Base-by-base conservation (phyloP, 345 rosid genomes). In the Euphorbia pulcherrima region DNA sequence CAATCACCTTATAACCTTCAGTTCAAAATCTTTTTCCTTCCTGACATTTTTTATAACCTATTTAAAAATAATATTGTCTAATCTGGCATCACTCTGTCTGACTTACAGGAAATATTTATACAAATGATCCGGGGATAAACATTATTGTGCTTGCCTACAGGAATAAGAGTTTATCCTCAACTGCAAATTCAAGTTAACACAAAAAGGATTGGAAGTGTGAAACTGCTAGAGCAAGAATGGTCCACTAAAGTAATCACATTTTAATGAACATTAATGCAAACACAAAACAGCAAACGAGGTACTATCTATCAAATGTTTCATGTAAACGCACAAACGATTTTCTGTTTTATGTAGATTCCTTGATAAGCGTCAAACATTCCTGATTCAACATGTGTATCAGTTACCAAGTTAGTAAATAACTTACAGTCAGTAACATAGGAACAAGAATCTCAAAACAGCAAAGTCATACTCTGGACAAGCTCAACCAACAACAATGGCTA, bases 1-100 rank as follows among this genome's bases (percentile, higher is more conserved):
- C 40, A 60, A 39, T 39, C 44, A 33, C 41, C 10, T 40, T 33
- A 37, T 60, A 60, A 33, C 39, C 62, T 59, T 60, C 46, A 60
- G 16, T 35, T 17, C 57, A 60, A 14, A 37, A 60, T n/a, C 35
- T 18, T 40, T 23, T 33, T 35, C 64, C 37, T 18, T 37, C 9
- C 64, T 47, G 35, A 24, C 44, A 35, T 47, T 60, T n/a, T 40
- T 60, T 41, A 24, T 60, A 24, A 53, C 17, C 64, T 9, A n/a
- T 18, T 60, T 37, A 23, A 60, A 60, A 7, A 60, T 20, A 40
- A n/a, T 35, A 48, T 5, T 28, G 20, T 64, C 3, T 16, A 10
- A 48, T 26, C 47, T 29, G 29, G 26, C 23, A 8, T 8, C 29
- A 55, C 40, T 27, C 48, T 48, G 17, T 16, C 48, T 41, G 67